These are phyloP conservation scores for Starmerella tilneyi DNA, from an alignment of 805 yeast genomes.

Conservation along the genomic window DNA sequence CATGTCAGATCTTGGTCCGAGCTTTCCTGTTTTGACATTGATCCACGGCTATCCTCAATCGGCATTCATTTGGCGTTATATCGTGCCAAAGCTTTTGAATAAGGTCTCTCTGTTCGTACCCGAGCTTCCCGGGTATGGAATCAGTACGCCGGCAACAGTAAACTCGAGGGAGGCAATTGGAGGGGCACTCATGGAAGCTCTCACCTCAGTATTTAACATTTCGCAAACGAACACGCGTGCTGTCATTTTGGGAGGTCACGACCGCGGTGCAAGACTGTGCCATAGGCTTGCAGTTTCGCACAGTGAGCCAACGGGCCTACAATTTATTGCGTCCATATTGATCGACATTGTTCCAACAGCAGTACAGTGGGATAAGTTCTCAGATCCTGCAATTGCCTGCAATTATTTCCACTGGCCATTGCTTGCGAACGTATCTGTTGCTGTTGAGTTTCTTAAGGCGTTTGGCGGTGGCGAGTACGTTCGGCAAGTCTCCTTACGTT, in stretches of 20 bases:
- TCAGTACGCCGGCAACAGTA: background rate
- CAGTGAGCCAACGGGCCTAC: background rate
- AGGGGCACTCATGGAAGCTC: background rate
- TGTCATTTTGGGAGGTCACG: background rate
- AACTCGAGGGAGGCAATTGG: background rate
- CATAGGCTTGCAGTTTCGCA: background rate
- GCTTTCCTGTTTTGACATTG: background rate
- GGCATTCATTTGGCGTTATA: background rate
- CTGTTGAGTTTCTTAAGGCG: slow-evolving; percentile 1
- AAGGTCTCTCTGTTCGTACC: background rate
- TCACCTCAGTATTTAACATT: background rate
- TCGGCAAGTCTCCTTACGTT: background rate
- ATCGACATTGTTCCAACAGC: slow-evolving; percentile 1
- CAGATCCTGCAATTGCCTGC: background rate
- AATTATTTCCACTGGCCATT: slow-evolving; percentile 4
- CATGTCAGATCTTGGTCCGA: background rate
- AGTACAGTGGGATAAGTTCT: slow-evolving; percentile 1
- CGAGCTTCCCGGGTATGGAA: slow-evolving; percentile 1
- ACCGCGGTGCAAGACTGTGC: background rate
- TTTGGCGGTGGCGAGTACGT: slow-evolving; percentile 2
- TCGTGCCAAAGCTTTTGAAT: background rate
- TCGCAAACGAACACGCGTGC: background rate
- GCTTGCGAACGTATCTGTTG: background rate
- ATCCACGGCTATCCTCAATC: slow-evolving; percentile 1
- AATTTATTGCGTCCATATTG: background rate